Percentiles rank a stretch among this genome's conserved stretches.
Conservation (phyloP, 257 asterid species). For the Plantago elongata region DNA sequence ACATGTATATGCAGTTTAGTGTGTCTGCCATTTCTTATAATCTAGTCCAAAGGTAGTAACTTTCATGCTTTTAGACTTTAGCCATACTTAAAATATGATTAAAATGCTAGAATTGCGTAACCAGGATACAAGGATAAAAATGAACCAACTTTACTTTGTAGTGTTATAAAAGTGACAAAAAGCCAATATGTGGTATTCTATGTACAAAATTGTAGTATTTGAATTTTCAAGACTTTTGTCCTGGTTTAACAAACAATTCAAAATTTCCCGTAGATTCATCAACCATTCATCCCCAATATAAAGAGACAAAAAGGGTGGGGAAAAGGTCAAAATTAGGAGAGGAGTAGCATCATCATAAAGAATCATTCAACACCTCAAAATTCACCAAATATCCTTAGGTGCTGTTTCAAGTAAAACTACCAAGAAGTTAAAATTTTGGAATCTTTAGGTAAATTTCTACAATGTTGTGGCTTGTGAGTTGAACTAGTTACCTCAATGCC, state of each 20-base stretch:
- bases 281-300: background rate
- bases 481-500: slow-evolving; percentile 73
- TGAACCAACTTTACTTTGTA: no score
- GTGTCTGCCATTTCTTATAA: no score
- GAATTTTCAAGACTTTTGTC: slow-evolving; percentile 2
- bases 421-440: background rate
- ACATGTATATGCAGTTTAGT: no score
- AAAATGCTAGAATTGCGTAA: no score
- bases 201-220: background rate
- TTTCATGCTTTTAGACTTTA: no score
- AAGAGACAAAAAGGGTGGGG: slow-evolving; percentile 19
- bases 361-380: slow-evolving; percentile 3
- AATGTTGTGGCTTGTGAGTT: background rate
- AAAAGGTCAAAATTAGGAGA: slow-evolving; percentile 5
- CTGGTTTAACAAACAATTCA: slow-evolving; percentile 1
- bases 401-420: background rate
- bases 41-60: no score
- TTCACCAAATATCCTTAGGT: background rate
- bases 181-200: background rate
- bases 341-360: background rate
- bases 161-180: background rate
- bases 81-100: no score
- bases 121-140: no score
- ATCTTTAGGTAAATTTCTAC: background rate
- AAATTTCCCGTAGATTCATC: background rate